Evolutionary conservation across 805 yeast species (phyloP).

Genomic region (Wickerhamiella galacta): DNA sequence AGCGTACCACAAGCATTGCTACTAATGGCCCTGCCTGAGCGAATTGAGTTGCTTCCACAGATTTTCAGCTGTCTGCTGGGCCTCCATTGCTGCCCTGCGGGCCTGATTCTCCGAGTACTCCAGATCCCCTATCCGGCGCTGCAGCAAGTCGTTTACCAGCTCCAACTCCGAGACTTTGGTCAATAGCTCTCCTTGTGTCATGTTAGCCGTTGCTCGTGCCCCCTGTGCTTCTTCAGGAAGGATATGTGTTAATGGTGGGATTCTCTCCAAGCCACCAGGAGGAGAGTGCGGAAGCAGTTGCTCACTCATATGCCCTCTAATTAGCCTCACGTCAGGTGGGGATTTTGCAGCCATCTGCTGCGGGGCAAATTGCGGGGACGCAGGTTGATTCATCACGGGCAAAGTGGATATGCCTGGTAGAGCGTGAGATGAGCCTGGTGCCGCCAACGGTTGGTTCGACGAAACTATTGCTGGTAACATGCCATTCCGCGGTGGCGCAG

Average conservation of each 20-base stretch:
- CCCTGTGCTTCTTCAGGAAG: constrained; percentile 10
- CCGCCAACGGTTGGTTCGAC: background rate
- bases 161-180: constrained; percentile 80
- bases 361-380: background rate
- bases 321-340: constrained; percentile 10
- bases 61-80: constrained; percentile 5
- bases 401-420: background rate
- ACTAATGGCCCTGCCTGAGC: no score
- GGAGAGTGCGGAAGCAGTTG: constrained; percentile 15
- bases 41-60: constrained; percentile 5
- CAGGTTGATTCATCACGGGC: background rate
- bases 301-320: constrained; percentile 18
- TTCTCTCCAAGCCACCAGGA: constrained; percentile 14
- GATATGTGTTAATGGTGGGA: constrained; percentile 15
- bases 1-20: no score
- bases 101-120: constrained; percentile 32
- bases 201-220: background rate
- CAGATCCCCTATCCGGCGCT: constrained; percentile 65
- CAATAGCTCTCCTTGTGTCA: constrained; percentile 31
- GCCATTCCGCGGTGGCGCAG: no score
- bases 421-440: background rate
- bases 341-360: constrained; percentile 1
- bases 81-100: constrained; percentile 13
- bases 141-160: constrained; percentile 73
- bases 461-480: no score